Percentiles rank a stretch among this genome's conserved stretches.
phyloP scores from a whole-genome alignment of 768 basidiomycete species.

The Collybia sp. region DNA sequence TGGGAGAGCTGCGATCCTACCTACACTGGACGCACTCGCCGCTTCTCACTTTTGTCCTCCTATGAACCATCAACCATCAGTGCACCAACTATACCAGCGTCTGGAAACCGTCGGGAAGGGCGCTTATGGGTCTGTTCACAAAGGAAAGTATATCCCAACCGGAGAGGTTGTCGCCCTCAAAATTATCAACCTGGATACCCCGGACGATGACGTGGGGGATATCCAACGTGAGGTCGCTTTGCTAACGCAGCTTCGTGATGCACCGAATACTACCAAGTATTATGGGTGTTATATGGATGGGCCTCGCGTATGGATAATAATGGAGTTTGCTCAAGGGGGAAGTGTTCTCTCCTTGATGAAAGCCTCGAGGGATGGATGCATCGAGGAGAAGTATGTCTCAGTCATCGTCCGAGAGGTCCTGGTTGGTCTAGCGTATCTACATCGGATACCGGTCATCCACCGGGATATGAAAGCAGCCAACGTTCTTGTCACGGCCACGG shows the following conservation, averaged over 20 bases:
- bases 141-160: constrained; percentile 77
- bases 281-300: constrained; percentile 96
- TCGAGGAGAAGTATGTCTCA: constrained; percentile 89
- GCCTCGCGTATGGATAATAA: constrained; percentile 96
- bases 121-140: constrained; percentile 94
- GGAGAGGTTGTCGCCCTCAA: constrained; percentile 94
- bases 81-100: constrained; percentile 78
- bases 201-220: constrained; percentile 94
- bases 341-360: constrained; percentile 94
- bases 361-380: constrained; percentile 61
- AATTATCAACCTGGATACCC: constrained; percentile 96
- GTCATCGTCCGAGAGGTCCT: constrained; percentile 90
- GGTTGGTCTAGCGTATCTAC: constrained; percentile 81
- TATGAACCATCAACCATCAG: constrained; percentile 34
- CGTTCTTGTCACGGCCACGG: constrained; percentile 81
- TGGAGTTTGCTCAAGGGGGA: constrained; percentile 96
- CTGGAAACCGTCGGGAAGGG: constrained; percentile 95
- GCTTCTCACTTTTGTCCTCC: no score
- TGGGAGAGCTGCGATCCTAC: no score
- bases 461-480: constrained; percentile 98
- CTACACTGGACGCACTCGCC: no score
- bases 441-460: constrained; percentile 93
- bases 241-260: constrained; percentile 83
- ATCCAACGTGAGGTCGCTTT: constrained; percentile 96
- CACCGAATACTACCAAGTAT: constrained; percentile 85